Conservation (phyloP, 768 basidiomycete genomes). For the Rossbeevera mucosa region DNA sequence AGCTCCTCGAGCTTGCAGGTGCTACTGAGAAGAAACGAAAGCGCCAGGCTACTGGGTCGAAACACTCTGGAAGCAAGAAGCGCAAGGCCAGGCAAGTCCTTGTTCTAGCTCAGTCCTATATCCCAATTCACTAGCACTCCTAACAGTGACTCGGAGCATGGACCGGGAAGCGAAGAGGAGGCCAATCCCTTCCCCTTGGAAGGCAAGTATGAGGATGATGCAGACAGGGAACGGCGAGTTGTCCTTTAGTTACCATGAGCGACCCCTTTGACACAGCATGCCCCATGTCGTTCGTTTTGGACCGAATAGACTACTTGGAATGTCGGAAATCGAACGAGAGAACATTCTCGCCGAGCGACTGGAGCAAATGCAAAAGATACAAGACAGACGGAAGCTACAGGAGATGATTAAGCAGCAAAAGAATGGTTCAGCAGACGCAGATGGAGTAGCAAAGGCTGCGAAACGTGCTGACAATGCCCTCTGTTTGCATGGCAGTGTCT, state of each 20-base stretch:
- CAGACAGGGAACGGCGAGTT: slow-evolving; percentile 75
- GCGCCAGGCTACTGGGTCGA: slow-evolving; percentile 44
- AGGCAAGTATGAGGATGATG: slow-evolving; percentile 84
- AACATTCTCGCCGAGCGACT: slow-evolving; percentile 73
- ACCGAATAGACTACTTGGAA: slow-evolving; percentile 56
- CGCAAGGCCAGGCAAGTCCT: slow-evolving; percentile 65
- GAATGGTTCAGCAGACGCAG: slow-evolving; percentile 43
- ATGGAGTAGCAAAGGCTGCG: slow-evolving; percentile 64
- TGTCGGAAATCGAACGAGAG: slow-evolving; percentile 90
- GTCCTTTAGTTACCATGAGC: slow-evolving; percentile 21
- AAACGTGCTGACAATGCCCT: slow-evolving; percentile 53
- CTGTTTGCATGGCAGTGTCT: slow-evolving; percentile 4
- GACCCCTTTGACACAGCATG: slow-evolving; percentile 25
- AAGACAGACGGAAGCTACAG: slow-evolving; percentile 67
- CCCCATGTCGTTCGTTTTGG: slow-evolving; percentile 5
- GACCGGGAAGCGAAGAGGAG: slow-evolving; percentile 60
- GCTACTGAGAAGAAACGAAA: slow-evolving; percentile 65
- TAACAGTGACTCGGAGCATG: slow-evolving; percentile 46
- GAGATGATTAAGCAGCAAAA: slow-evolving; percentile 69
- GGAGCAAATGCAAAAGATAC: slow-evolving; percentile 74
- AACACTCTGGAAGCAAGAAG: slow-evolving; percentile 52
- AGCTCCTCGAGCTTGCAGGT: slow-evolving; percentile 78
- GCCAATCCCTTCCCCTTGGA: slow-evolving; percentile 83
- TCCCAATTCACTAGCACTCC: slow-evolving; percentile 30
- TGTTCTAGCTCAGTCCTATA: slow-evolving; percentile 3